Evolutionary conservation across 352 stramenopile species (phyloP).

Genomic region (Phytophthora parvispora): DNA sequence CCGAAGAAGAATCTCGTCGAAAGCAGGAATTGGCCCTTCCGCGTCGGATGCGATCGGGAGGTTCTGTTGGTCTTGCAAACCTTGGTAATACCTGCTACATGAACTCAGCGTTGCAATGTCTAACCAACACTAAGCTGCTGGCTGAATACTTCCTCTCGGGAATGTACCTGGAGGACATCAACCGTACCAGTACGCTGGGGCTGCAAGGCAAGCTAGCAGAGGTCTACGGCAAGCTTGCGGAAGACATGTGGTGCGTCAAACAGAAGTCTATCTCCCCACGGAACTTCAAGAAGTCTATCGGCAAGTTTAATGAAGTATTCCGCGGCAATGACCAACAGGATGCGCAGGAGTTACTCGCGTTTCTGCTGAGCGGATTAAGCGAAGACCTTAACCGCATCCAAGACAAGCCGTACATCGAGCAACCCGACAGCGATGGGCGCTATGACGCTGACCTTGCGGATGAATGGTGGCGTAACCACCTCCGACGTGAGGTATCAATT

Average conservation of each 20-base stretch:
- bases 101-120: conserved; percentile 95
- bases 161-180: conserved; percentile 95
- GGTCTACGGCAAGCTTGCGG: conserved; percentile 96
- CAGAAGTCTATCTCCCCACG: conserved; percentile 93
- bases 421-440: conserved; percentile 97
- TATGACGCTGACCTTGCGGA: conserved; percentile 98
- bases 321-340: conserved; percentile 98
- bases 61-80: conserved; percentile 88
- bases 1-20: conserved; percentile 65
- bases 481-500: conserved; percentile 98
- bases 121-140: conserved; percentile 97
- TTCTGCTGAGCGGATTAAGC: conserved; percentile 97
- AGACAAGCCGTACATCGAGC: conserved; percentile 98
- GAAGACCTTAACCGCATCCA: conserved; percentile 99
- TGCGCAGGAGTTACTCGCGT: conserved; percentile 97
- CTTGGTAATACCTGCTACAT: conserved; percentile 98
- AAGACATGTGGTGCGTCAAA: conserved; percentile 97
- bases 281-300: conserved; percentile 96
- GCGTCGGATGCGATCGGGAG: conserved; percentile 80
- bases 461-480: conserved; percentile 99
- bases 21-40: conserved; percentile 72
- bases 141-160: conserved; percentile 97
- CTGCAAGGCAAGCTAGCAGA: conserved; percentile 96
- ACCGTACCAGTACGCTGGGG: conserved; percentile 97
- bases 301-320: conserved; percentile 98